These are phyloP conservation scores for Steccherinum ochraceum DNA, from an alignment of 768 basidiomycete species.

Conservation along the genomic window DNA sequence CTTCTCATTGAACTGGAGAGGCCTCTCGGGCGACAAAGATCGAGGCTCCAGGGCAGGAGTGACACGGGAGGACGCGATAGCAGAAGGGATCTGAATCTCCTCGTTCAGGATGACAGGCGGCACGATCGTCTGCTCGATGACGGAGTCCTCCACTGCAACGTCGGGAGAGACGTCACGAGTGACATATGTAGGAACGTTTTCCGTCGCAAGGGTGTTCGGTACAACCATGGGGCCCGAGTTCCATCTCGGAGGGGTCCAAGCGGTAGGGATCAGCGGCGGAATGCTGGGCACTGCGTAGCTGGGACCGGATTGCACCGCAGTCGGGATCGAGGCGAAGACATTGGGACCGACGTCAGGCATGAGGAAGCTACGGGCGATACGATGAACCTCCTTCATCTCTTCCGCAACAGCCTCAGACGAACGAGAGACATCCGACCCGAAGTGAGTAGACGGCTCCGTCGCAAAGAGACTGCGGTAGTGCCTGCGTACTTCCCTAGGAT, in stretches of 20 bases:
- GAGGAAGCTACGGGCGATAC: not conserved
- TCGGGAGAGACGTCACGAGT: not conserved
- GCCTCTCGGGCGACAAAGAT: not conserved
- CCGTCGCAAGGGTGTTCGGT: constrained; percentile 2
- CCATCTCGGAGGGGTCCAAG: constrained; percentile 9
- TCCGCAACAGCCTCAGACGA: not conserved
- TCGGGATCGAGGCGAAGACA: not conserved
- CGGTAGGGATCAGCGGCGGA: constrained; percentile 9
- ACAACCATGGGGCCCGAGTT: constrained; percentile 6
- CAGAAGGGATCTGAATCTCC: not conserved
- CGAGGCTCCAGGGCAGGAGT: not conserved
- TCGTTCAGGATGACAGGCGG: not conserved
- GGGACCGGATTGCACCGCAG: not conserved
- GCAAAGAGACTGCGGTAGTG: not conserved
- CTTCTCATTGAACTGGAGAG: not conserved
- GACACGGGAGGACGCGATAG: not conserved
- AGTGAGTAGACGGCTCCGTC: not conserved
- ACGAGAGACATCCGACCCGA: not conserved
- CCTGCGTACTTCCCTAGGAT: not conserved
- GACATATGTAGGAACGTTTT: not conserved
- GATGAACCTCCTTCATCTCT: not conserved
- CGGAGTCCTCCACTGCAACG: not conserved
- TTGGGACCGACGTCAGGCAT: not conserved
- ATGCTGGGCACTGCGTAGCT: not conserved
- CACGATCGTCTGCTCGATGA: not conserved